These are phyloP conservation scores for Veloporphyrellus conicus DNA, from an alignment of 1,284 basidiomycete genomes.

Conservation along the genomic window DNA sequence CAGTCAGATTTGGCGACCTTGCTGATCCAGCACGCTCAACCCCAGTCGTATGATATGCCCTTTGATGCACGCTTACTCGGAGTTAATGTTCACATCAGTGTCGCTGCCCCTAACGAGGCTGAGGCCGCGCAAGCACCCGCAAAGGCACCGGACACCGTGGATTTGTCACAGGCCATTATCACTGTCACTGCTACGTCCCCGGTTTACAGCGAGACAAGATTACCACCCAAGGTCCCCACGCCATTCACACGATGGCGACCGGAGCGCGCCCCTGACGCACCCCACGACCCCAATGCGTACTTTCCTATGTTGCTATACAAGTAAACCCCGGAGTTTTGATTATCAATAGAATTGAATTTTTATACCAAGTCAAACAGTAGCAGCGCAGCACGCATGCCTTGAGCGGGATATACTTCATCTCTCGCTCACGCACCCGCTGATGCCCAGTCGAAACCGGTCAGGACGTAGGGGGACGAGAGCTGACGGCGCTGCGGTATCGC, in stretches of 20 bases:
- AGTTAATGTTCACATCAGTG: constrained; percentile 37
- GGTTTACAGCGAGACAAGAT: constrained; percentile 57
- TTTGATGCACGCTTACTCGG: constrained; percentile 1
- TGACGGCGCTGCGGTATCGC: too few relatives aligned
- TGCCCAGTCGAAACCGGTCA: too few relatives aligned
- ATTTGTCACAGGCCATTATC: constrained; percentile 68
- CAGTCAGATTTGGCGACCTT: constrained; percentile 78
- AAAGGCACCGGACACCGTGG: constrained; percentile 42
- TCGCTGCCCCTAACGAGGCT: constrained; percentile 51
- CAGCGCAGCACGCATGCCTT: too few relatives aligned
- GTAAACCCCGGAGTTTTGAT: constrained; percentile 33
- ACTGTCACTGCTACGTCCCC: constrained; percentile 58
- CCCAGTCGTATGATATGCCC: constrained; percentile 49
- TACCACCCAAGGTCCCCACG: constrained; percentile 70
- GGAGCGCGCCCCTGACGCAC: constrained; percentile 61
- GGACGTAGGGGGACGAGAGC: too few relatives aligned
- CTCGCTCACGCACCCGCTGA: too few relatives aligned
- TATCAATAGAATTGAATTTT: constrained; percentile 14
- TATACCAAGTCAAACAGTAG: too few relatives aligned
- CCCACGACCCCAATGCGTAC: constrained; percentile 72
- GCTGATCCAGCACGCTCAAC: constrained; percentile 75
- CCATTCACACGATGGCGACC: constrained; percentile 71
- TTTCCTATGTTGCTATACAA: constrained; percentile 83
- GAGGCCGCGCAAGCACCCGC: constrained; percentile 48
- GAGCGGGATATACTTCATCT: too few relatives aligned